Base-by-base conservation (phyloP, 352 stramenopile genomes). In the Phytophthora hibernalis region DNA sequence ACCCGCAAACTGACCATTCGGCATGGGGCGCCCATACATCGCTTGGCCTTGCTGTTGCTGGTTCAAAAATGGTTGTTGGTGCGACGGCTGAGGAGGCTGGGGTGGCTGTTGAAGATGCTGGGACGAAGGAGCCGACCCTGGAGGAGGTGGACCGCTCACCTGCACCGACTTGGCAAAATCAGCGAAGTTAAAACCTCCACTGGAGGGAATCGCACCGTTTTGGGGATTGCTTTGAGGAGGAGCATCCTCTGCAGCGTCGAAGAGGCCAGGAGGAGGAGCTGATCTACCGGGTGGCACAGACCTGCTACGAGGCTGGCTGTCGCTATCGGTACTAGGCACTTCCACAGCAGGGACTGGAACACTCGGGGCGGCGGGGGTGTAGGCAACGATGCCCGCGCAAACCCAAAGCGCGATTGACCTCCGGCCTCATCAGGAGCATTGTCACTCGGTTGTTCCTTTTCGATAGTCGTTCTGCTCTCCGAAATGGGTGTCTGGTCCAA, bases 391-490 rank as follows among this genome's bases (percentile, higher is more conserved):
- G 61, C 47, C 22, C 78, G 72, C 20, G 82, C 82, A 65, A 91
- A 91, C 20, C 74, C 81, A 62, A 91, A 91, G 20, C 82, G 82
- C 6, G 82, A 88, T 45, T 83, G 55, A 12, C 47, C 35, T 16
- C 43, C 26, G 10, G 22, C 44, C 15, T 72, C 60, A 43, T 37
- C 31, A 43, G 43, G 10, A 12, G 33, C 38, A 6, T 21, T 28
- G 5, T 30, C n/a, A 16, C 31, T 21, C 13, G 30, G 62, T 47
- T 54, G 47, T 38, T 72, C 55, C 51, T 65, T 45, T 10, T 78
- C 31, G n/a, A 47, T 48, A 42, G 15, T 5, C 51, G 48, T 35
- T 20, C 11, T 61, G 42, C 10, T 61, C 26, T 68, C 33, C 26
- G 54, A 28, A 62, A 33, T 20, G 16, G 44, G 21, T 38, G 8